phyloP scores from a whole-genome alignment of 2,329 filamentous ascomycete genomes.

The Colletotrichum liriopes region DNA sequence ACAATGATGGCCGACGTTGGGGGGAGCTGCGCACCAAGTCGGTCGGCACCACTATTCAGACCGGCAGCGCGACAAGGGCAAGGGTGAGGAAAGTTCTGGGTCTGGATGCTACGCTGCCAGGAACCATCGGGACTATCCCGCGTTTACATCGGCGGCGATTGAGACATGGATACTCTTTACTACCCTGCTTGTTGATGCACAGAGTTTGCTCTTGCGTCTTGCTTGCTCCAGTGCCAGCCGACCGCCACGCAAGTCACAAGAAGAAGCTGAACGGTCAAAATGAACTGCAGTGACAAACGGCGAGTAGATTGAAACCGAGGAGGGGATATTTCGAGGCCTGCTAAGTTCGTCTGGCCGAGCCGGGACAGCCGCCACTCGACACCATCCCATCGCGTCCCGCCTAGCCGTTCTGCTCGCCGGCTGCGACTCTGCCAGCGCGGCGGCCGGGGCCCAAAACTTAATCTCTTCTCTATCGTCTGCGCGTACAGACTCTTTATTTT shows the following conservation, averaged over 20 bases:
- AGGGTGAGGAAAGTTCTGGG: neutral
- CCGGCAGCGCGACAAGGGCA: neutral
- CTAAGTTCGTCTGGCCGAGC: neutral
- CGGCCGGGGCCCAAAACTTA: neutral
- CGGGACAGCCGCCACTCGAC: neutral
- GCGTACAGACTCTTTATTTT: neutral
- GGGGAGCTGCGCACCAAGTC: neutral
- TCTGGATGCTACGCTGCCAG: slow-evolving; percentile 18
- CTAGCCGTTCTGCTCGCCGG: neutral
- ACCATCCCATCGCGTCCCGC: neutral
- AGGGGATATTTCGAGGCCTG: slow-evolving; percentile 5
- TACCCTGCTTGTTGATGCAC: neutral
- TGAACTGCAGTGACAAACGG: neutral
- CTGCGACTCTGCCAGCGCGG: neutral
- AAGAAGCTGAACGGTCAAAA: neutral
- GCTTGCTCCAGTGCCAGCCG: neutral
- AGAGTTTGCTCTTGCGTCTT: neutral
- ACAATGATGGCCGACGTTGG: neutral
- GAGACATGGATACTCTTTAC: neutral
- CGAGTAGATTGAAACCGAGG: neutral
- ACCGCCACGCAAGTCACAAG: neutral
- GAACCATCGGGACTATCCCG: slow-evolving; percentile 16
- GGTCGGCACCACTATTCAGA: neutral
- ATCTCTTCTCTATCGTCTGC: neutral
- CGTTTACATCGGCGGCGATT: slow-evolving; percentile 2